Conservation (phyloP, 2,329 filamentous ascomycete species). For the Calonectria hongkongensis region DNA sequence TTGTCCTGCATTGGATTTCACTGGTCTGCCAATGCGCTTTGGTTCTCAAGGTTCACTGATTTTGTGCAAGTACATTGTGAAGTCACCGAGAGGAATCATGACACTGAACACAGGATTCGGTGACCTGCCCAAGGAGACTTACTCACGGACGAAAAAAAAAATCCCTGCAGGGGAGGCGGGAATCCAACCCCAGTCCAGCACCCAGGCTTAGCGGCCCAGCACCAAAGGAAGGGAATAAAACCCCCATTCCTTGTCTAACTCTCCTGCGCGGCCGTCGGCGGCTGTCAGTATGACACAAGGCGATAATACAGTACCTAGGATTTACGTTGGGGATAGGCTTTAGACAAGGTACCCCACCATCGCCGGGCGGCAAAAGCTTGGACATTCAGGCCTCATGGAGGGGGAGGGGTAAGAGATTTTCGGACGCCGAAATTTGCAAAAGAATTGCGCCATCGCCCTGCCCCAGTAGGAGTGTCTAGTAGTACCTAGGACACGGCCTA, state of each 20-base stretch:
- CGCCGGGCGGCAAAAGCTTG: conserved; percentile 43
- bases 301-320: conserved; percentile 44
- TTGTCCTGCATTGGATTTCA: conserved; percentile 20
- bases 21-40: background rate
- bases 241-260: conserved; percentile 26
- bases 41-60: conserved; percentile 15
- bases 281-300: conserved; percentile 10
- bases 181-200: conserved; percentile 7
- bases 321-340: conserved; percentile 29
- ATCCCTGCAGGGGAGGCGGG: conserved; percentile 25
- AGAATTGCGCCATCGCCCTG: conserved; percentile 55
- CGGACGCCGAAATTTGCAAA: conserved; percentile 50
- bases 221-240: conserved; percentile 13
- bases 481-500: conserved; percentile 4
- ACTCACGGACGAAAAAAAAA: background rate
- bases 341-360: conserved; percentile 47
- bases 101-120: background rate
- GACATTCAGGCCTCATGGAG: conserved; percentile 44
- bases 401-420: conserved; percentile 53
- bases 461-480: conserved; percentile 26
- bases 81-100: conserved; percentile 9
- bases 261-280: conserved; percentile 35
- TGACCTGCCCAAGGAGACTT: conserved; percentile 14
- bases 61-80: conserved; percentile 3
- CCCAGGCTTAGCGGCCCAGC: conserved; percentile 19